These are phyloP conservation scores for Dianthus caryophyllus DNA, from an alignment of 148 eudicot species.

Conservation along the genomic window DNA sequence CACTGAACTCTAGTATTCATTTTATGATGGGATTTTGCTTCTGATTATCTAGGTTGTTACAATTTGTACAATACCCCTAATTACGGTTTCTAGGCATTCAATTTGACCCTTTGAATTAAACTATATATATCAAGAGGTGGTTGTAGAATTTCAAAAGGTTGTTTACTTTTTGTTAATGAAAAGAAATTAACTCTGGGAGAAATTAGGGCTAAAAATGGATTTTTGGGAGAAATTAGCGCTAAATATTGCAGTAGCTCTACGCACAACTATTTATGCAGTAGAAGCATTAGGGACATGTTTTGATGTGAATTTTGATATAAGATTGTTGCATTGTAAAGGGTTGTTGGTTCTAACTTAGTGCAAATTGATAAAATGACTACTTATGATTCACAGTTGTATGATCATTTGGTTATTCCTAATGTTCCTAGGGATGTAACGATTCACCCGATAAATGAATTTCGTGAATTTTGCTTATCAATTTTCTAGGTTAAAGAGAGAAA, in stretches of 20 bases:
- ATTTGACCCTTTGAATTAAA: slow-evolving; percentile 14
- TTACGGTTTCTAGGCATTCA: slow-evolving; percentile 27
- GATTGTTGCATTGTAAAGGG: slow-evolving; percentile 88
- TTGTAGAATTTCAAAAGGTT: slow-evolving; percentile 2
- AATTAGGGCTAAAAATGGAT: slow-evolving; percentile 51
- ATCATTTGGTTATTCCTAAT: slow-evolving; percentile 50
- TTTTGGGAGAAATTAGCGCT: too few species aligned
- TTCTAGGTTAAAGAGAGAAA: too few species aligned
- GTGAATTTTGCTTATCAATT: too few species aligned
- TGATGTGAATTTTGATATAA: slow-evolving; percentile 83
- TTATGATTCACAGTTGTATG: slow-evolving; percentile 61
- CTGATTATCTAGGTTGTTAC: slow-evolving; percentile 12
- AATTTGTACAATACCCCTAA: background rate
- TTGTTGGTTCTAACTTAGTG: slow-evolving; percentile 66
- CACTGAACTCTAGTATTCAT: slow-evolving; percentile 1
- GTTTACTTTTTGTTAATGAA: background rate
- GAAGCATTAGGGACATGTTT: slow-evolving; percentile 88
- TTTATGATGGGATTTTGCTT: slow-evolving; percentile 17
- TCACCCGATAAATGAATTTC: too few species aligned
- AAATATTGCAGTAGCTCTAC: slow-evolving; percentile 74
- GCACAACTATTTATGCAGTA: slow-evolving; percentile 65
- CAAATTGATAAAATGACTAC: slow-evolving; percentile 63
- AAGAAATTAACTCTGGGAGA: slow-evolving; percentile 16
- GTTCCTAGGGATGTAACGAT: slow-evolving; percentile 57
- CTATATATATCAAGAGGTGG: too few species aligned